Evolutionary conservation across 306 rosid species (phyloP).

Genomic region (Fragaria vesca): DNA sequence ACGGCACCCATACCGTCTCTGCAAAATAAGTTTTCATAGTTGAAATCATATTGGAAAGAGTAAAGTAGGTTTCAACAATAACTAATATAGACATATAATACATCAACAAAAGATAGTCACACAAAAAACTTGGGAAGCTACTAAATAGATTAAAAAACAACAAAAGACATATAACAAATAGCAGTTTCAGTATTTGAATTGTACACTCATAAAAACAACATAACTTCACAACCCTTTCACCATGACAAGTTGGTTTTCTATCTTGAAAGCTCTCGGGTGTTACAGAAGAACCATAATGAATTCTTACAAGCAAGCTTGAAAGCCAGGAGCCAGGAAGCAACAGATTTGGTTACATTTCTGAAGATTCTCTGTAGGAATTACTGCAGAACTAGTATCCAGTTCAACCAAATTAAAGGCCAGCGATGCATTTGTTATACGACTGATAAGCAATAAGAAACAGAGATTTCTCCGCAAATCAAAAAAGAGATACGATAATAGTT

Average conservation of each 20-base stretch:
- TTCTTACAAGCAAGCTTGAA: background rate
- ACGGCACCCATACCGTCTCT: slow-evolving; percentile 81
- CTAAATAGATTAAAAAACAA: background rate
- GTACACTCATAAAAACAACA: background rate
- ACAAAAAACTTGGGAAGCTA: background rate
- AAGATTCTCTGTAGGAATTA: too few relatives aligned
- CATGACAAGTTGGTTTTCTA: background rate
- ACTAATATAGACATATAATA: background rate
- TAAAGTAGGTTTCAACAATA: background rate
- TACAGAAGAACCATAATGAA: background rate
- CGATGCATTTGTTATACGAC: background rate
- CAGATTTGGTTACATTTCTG: background rate
- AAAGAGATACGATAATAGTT: background rate
- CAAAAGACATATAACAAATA: background rate
- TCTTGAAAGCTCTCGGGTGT: background rate
- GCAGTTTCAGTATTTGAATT: background rate
- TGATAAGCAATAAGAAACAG: background rate
- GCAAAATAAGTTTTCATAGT: background rate
- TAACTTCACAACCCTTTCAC: background rate
- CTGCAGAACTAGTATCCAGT: background rate
- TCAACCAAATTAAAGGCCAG: background rate
- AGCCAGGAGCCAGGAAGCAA: background rate
- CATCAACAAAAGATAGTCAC: background rate
- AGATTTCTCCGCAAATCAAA: background rate
- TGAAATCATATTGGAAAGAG: slow-evolving; percentile 17